Conservation (phyloP, 352 stramenopile genomes). For the Globisporangium spinosum region DNA sequence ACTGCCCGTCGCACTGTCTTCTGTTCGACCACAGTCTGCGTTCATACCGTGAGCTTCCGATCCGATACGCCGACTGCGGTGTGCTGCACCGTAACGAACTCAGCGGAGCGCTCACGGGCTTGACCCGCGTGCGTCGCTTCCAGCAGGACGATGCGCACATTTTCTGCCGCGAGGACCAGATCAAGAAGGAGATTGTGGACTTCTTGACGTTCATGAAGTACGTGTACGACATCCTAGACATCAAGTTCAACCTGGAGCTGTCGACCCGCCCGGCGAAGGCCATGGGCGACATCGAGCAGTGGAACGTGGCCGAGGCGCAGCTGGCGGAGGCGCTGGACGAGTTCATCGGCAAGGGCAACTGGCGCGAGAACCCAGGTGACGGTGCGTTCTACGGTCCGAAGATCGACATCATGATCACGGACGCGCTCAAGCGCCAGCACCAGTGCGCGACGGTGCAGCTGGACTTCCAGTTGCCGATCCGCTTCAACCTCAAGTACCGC, state of each 20-base stretch:
- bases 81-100: constrained; percentile 95
- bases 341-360: constrained; percentile 44
- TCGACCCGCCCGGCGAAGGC: constrained; percentile 94
- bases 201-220: constrained; percentile 93
- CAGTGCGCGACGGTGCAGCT: constrained; percentile 98
- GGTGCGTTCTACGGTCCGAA: constrained; percentile 97
- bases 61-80: constrained; percentile 94
- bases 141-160: constrained; percentile 99
- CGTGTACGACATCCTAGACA: constrained; percentile 94
- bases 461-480: constrained; percentile 98
- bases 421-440: constrained; percentile 95
- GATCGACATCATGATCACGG: constrained; percentile 97
- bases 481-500: constrained; percentile 95
- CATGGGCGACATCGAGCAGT: constrained; percentile 93
- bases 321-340: constrained; percentile 58
- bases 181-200: constrained; percentile 94
- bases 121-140: constrained; percentile 97
- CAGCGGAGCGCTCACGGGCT: constrained; percentile 93
- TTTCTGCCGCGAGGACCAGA: constrained; percentile 94
- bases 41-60: constrained; percentile 94
- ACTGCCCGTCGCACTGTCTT: constrained; percentile 97
- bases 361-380: constrained; percentile 91
- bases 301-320: constrained; percentile 89
- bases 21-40: constrained; percentile 95
- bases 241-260: constrained; percentile 91